Evolutionary conservation across 2,329 filamentous ascomycete species (phyloP), one percentile per base, ranked within the genome.

Genomic region (Cladosporium sp.): DNA sequence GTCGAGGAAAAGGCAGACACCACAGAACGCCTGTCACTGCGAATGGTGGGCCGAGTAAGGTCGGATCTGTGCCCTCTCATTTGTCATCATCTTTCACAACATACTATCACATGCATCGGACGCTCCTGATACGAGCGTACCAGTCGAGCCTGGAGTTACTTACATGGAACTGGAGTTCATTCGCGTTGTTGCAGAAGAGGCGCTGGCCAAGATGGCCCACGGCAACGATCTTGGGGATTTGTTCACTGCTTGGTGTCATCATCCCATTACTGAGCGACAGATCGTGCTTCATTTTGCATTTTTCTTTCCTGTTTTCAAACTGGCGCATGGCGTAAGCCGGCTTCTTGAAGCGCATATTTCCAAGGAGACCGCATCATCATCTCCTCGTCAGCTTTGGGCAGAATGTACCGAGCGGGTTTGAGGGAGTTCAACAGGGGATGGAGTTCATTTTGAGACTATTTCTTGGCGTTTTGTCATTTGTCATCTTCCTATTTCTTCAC

Each of bases 31-130:
- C 12, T 64, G 61, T 18, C 61, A 64, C 30, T 64, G 61, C 18
- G 49, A 64, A 14, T 64, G 61, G 61, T 64, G 61, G 61, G 44
- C 59, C 44, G 30, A 62, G 47, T 62, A 18, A 62, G 26, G 18
- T 26, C 24, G 49, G 12, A 18, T 24, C 24, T 38, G 34, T 55
- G 32, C 32, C 12, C 10, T 63, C 30, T 55, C 47, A 28, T 38
- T 54, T 38, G 49, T 38, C 32, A 41, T 34, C 49, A 38, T 54
- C 38, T 26, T 11, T 41, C 58, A 51, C 34, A 30, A 55, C 52
- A 34, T 55, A n/a, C 18, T n/a, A 32, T 55, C 52, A 55, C 28
- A 34, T 55, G 52, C 52, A 55, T 55, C 14, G 52, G 52, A 34
- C 41, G 52, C 52, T 32, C 18, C 28, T 21, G 28, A 41, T 15